Conservation (phyloP, 352 stramenopile species). For the Chrysophaeum taylorii region DNA sequence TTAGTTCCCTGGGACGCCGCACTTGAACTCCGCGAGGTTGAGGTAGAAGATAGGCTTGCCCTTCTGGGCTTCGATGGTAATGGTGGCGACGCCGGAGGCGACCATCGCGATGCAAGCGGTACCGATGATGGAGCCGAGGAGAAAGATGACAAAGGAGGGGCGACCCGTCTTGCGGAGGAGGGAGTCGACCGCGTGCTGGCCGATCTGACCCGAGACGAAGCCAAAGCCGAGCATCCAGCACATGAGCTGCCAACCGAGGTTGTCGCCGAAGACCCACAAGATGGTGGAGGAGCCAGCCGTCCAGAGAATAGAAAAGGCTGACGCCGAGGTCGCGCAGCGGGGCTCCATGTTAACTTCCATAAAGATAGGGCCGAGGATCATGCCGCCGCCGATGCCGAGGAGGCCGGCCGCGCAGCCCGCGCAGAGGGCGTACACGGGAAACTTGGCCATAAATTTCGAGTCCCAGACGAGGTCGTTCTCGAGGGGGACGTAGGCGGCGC, state of each 20-base stretch:
- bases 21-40: too few species aligned
- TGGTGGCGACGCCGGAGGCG: background rate
- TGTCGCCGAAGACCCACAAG: background rate
- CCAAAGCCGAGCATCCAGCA: background rate
- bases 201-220: slow-evolving; percentile 7
- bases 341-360: too few species aligned
- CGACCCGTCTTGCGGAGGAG: background rate
- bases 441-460: too few species aligned
- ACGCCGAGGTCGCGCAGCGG: slow-evolving; percentile 42
- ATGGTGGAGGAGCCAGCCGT: slow-evolving; percentile 26
- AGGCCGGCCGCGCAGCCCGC: slow-evolving; percentile 40
- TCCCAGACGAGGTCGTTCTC: too few species aligned
- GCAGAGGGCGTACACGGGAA: slow-evolving; percentile 34
- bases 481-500: too few species aligned
- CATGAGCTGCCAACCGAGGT: background rate
- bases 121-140: slow-evolving; percentile 2
- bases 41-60: too few species aligned
- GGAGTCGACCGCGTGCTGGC: background rate
- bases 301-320: slow-evolving; percentile 47
- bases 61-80: too few species aligned
- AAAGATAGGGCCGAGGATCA: slow-evolving; percentile 49
- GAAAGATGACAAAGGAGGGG: slow-evolving; percentile 2
- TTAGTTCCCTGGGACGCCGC: too few species aligned
- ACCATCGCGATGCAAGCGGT: background rate
- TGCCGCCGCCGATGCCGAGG: slow-evolving; percentile 44